Base-by-base conservation (phyloP, 441 rosid species). In the Metrosideros polymorpha region DNA sequence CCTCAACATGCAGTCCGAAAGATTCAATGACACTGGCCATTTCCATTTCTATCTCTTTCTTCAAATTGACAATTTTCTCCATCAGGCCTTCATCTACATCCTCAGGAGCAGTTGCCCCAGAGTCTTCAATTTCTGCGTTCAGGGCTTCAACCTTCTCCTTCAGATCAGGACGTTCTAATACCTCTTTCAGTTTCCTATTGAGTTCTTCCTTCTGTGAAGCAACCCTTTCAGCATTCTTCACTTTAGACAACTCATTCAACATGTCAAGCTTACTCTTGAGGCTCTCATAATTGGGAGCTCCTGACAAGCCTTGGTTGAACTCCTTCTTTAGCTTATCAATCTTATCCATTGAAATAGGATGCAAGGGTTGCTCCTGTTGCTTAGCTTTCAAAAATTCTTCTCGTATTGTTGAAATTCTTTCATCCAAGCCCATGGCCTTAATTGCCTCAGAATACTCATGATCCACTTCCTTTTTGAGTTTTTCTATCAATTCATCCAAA, bases 401-500 rank as follows among this genome's bases (percentile, higher is more conserved):
- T 12, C 90, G 94, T 88, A 95, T 55, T 39, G 86, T 84, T 6
- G 86, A 88, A 45, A 90, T 85, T 91, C 94, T 93, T 88, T 93
- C 97, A 83, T 91, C 86, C 86, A 94, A 88, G 83, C 96, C 98
- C 88, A 92, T 5, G 49, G 93, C 93, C 85, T 89, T 91, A 76
- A 91, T 91, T 85, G 99, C 99, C 89, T 93, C 93, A 55, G 92
- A 86, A 85, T 89, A 93, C 91, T 96, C 99, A 27, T 91, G 92
- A 86, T 95, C 94, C 83, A 97, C 89, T 93, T 94, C 98, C 82
- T 88, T 91, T 88, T 91, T 91, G 89, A 96, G 91, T 89, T 92
- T 96, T 87, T 86, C 92, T 61, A 96, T 93, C 97, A 96, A 92
- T 88, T 89, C 93, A 84, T 90, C 87, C 55, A 96, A 82, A 85